Conservation (phyloP, 2,329 filamentous ascomycete genomes). For the Sclerotinia minor region DNA sequence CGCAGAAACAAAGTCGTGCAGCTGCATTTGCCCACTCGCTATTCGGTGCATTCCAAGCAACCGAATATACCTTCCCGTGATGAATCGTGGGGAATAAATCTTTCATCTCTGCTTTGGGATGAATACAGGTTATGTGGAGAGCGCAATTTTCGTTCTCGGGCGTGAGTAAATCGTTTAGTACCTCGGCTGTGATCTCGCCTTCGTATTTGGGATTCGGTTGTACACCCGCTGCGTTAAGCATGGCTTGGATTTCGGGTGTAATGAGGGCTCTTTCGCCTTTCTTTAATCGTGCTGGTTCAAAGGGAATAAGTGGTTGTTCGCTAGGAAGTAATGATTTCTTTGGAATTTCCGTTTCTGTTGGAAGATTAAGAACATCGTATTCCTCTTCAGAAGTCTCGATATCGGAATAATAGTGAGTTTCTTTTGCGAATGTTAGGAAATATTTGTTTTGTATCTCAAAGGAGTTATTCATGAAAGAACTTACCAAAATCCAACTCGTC, state of each 20-base stretch:
- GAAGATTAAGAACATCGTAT: neutral
- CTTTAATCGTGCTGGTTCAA: neutral
- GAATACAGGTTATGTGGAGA: conserved; percentile 8
- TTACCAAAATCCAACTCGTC: neutral
- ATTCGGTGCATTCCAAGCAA: neutral
- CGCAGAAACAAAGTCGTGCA: conserved; percentile 17
- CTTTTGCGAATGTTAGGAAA: neutral
- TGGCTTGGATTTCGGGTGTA: conserved; percentile 2
- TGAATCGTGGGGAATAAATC: conserved; percentile 8
- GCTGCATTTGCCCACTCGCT: neutral
- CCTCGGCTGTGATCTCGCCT: conserved; percentile 15
- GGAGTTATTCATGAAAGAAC: no score
- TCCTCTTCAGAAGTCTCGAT: neutral
- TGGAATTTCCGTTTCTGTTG: neutral
- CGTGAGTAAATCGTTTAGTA: neutral
- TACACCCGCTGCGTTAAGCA: neutral
- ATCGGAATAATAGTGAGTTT: neutral
- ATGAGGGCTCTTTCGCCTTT: conserved; percentile 5
- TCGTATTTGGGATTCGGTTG: conserved; percentile 19
- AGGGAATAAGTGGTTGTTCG: conserved; percentile 7
- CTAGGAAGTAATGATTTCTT: neutral
- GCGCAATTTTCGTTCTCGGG: conserved; percentile 5
- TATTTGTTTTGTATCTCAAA: neutral
- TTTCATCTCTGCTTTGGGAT: conserved; percentile 1
- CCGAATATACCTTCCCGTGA: conserved; percentile 10